Base-by-base conservation (phyloP, 768 basidiomycete genomes). In the Strobilomyces dryophilus region DNA sequence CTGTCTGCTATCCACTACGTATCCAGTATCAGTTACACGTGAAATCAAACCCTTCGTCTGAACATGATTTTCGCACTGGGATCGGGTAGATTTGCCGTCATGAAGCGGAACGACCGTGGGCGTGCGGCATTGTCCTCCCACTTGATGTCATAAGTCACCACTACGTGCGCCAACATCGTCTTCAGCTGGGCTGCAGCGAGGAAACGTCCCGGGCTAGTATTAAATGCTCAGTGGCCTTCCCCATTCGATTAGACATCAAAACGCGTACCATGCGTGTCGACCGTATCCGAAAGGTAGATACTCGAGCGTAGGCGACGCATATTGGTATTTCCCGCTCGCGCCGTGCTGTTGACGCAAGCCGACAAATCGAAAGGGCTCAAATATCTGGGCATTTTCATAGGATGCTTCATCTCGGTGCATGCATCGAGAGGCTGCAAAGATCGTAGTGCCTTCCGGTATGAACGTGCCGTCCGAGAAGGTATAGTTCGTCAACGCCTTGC, bases 401-500 rank as follows among this genome's bases (percentile, higher is more conserved):
- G 52, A 0, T 1, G 17, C 11, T 8, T 34, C 27, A 15, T 68
- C 62, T 9, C 8, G 29, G 11, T 72, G 71, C 0, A 64, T 20
- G 5, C 61, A 58, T 34, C 48, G 55, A 2, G 54, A 24, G 0
- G 70, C 49, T 2, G 58, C 58, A 1, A 61, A 41, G 8, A 75
- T 15, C 10, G 47, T 46, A 5, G 66, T 64, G 20, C 71, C 76
- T 21, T 66, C 59, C 0, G 73, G 76, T 34, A 74, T 45, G 27
- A 67, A 54, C 1, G 73, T 73, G 3, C 74, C 76, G 37, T 76
- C 72, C 0, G 70, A 72, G 53, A 76, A 67, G 1, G 66, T 71
- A 54, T 66, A 59, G 31, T 71, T 64, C 40, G 64, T 66, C 29
- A 66, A 26, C 0, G 70, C 70, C 49, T 57, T 68, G 34, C 76